Evolutionary conservation across 345 rosid genomes (phyloP).

Genomic region (Salix caprea): DNA sequence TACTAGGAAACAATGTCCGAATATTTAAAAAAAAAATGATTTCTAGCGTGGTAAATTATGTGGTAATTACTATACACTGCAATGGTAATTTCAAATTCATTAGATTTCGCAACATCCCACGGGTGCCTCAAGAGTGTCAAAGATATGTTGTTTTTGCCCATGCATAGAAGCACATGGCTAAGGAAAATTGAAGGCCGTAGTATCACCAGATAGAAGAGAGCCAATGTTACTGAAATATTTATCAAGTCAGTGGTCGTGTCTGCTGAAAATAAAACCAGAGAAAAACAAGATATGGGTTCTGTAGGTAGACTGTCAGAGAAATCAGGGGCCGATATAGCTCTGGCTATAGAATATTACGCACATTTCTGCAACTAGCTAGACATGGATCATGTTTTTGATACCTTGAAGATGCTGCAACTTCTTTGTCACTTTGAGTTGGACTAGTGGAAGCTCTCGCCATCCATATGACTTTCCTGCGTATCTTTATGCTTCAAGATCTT

Average conservation of each 20-base stretch:
- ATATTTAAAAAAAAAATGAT: too few species aligned
- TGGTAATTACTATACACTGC: neutral
- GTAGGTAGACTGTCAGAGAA: neutral
- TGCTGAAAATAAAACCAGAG: neutral
- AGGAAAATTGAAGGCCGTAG: neutral
- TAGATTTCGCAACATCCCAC: neutral
- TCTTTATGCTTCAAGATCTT: neutral
- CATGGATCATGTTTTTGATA: neutral
- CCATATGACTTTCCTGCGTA: neutral
- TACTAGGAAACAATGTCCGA: too few species aligned
- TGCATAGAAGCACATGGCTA: constrained; percentile 1
- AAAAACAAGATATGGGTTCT: neutral
- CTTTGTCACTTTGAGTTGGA: neutral
- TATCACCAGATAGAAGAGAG: neutral
- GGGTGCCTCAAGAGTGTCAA: neutral
- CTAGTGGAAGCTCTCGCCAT: neutral
- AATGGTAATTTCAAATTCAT: neutral
- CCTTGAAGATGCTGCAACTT: constrained; percentile 10
- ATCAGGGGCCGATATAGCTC: neutral
- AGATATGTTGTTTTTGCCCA: neutral
- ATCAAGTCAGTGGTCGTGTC: neutral
- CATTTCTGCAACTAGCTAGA: neutral
- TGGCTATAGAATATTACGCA: neutral
- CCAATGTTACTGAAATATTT: neutral
- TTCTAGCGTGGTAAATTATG: accelerated